Evolutionary conservation across 441 rosid species (phyloP), one percentile per base, ranked within the genome.

Genomic region (Gossypium gossypioides): DNA sequence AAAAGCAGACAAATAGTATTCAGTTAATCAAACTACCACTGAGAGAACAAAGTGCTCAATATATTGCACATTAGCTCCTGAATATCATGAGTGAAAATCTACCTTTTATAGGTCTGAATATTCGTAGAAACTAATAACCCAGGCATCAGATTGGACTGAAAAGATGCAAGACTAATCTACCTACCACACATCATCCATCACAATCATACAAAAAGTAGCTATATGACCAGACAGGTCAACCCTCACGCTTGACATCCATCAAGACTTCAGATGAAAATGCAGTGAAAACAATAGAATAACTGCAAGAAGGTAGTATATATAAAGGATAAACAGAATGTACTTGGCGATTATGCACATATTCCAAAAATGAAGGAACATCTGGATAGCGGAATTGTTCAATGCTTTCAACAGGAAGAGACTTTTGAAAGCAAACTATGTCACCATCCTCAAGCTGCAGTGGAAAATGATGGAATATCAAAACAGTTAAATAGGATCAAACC

Each of bases 281-380:
- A 59, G 56, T 10, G 40, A n/a, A 57, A 40, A 56, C 21, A 62
- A 70, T 18, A 70, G 10, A 55, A 18, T 37, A 57, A 66, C 8
- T 8, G 27, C 10, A 48, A 55, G 58, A 29, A 6, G 16, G 15
- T 21, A 52, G 5, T 7, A 16, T 40, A 10, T 6, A 51, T 7
- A 19, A 46, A 58, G 60, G 72, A 56, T 65, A 6, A 67, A 62
- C 48, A 22, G 59, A 37, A 16, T 66, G 19, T 79, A 85, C 89
- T 70, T 78, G 89, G 3, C 85, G 85, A 77, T 83, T 85, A 46
- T 81, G 86, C 63, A 85, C 85, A 50, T 85, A 85, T 79, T 85
- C 89, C 77, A 85, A 72, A 78, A 78, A 85, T 18, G 85, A 75
- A 61, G 86, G 84, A 60, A 85, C 86, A 62, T 85, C 83, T 3